phyloP scores from a whole-genome alignment of 2,329 filamentous ascomycete species.

The Chrysoporthe austroafricana region DNA sequence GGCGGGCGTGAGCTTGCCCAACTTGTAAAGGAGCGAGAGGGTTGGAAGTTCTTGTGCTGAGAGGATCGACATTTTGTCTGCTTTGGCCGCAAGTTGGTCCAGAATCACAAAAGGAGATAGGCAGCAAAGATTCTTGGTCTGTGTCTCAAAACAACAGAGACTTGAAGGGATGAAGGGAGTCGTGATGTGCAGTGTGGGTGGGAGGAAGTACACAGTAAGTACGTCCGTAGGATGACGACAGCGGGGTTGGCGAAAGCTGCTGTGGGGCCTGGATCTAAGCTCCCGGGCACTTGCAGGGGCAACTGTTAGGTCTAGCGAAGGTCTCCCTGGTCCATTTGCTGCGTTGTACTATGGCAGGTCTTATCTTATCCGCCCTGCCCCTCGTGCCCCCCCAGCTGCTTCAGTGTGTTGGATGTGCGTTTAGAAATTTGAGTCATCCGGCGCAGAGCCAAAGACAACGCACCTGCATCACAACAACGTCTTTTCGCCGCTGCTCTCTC shows the following conservation, averaged over 20 bases:
- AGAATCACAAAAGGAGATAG: neutral
- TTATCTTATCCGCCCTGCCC: slow-evolving; percentile 28
- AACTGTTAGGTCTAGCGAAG: neutral
- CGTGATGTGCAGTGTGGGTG: neutral
- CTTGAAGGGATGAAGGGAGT: no score
- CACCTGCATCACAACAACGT: neutral
- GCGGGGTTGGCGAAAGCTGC: slow-evolving; percentile 20
- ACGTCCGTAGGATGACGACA: slow-evolving; percentile 21
- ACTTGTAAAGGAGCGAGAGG: slow-evolving; percentile 67
- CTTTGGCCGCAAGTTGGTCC: neutral
- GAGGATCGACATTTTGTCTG: slow-evolving; percentile 43
- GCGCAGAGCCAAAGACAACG: neutral
- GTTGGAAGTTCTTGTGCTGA: slow-evolving; percentile 62
- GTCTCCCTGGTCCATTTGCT: no score
- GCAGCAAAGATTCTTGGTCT: neutral
- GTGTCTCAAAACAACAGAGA: no score
- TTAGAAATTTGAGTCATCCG: slow-evolving; percentile 27
- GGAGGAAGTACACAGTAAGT: neutral
- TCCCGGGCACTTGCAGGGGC: slow-evolving; percentile 15
- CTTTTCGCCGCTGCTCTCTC: neutral
- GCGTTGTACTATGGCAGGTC: neutral
- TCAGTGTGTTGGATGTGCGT: slow-evolving; percentile 14
- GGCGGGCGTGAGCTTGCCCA: slow-evolving; percentile 48
- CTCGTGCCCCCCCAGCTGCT: neutral
- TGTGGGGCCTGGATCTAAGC: slow-evolving; percentile 12